Evolutionary conservation across 1,284 basidiomycete species (phyloP).

Genomic region (Grifola frondosa): DNA sequence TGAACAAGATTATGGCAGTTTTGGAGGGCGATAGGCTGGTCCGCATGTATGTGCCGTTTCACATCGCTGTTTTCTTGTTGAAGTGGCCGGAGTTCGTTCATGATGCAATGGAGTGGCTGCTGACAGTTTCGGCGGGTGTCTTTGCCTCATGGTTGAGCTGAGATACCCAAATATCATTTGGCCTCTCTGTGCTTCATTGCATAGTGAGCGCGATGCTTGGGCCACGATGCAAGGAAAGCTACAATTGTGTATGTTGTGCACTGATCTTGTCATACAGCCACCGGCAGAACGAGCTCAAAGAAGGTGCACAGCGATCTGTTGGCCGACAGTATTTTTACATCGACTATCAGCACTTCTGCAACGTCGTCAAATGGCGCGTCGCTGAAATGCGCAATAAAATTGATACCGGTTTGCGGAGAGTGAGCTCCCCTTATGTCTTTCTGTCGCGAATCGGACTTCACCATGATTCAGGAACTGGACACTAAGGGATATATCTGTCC

Average conservation of each 20-base stretch:
- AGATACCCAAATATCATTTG: too few species aligned
- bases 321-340: slow-evolving; percentile 94
- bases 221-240: too few species aligned
- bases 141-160: too few species aligned
- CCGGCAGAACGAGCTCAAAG: slow-evolving; percentile 84
- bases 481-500: slow-evolving; percentile 97
- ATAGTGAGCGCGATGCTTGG: too few species aligned
- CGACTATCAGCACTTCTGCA: slow-evolving; percentile 93
- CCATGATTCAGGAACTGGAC: slow-evolving; percentile 93
- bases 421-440: slow-evolving; percentile 38
- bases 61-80: too few species aligned
- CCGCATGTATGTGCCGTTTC: slow-evolving; percentile 70
- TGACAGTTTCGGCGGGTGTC: too few species aligned
- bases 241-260: too few species aligned
- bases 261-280: slow-evolving; percentile 58
- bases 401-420: slow-evolving; percentile 84
- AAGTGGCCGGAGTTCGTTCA: too few species aligned
- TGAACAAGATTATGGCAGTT: slow-evolving; percentile 88
- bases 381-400: slow-evolving; percentile 92
- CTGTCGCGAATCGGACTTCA: neutral
- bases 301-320: slow-evolving; percentile 77
- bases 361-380: slow-evolving; percentile 97
- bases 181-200: too few species aligned
- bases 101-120: too few species aligned
- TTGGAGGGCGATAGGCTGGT: slow-evolving; percentile 85